phyloP scores from a whole-genome alignment of 306 rosid genomes.

The Phaseolus lunatus region DNA sequence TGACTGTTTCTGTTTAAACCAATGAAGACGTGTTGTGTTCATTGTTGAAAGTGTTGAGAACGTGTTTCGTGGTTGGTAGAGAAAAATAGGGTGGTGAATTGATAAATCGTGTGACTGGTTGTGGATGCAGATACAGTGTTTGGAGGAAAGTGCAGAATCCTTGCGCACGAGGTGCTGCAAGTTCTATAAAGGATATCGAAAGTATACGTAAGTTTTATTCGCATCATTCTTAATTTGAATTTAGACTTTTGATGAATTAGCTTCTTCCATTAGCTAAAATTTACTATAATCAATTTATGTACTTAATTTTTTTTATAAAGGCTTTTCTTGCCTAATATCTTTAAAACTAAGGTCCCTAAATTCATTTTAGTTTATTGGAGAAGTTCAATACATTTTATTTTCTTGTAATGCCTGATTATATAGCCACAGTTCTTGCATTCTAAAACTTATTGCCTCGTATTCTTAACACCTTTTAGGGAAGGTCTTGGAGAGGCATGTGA shows the following conservation, averaged over 20 bases:
- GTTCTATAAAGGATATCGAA: constrained; percentile 91
- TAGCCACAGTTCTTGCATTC: constrained; percentile 22
- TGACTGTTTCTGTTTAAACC: background rate
- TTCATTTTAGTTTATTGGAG: background rate
- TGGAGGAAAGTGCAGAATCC: constrained; percentile 93
- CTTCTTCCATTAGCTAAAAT: background rate
- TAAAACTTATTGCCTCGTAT: constrained; percentile 12
- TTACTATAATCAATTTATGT: background rate
- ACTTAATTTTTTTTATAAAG: background rate
- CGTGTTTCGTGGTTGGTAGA: constrained; percentile 15
- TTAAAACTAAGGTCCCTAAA: background rate
- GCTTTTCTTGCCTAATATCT: background rate
- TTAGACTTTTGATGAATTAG: background rate
- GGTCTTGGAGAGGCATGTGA: constrained; percentile 94
- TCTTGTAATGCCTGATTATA: background rate
- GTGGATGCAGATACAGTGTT: constrained; percentile 76
- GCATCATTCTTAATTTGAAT: background rate
- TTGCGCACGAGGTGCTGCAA: constrained; percentile 74
- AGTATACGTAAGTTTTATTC: constrained; percentile 70
- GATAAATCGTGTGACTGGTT: constrained; percentile 27
- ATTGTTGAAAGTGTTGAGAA: background rate
- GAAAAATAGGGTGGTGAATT: constrained; percentile 14
- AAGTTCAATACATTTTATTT: background rate
- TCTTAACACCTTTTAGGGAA: constrained; percentile 63
- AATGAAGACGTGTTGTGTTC: background rate